phyloP scores from a whole-genome alignment of 225 moss, liverwort and hornwort species.

The Pseudoscleropodium purum region DNA sequence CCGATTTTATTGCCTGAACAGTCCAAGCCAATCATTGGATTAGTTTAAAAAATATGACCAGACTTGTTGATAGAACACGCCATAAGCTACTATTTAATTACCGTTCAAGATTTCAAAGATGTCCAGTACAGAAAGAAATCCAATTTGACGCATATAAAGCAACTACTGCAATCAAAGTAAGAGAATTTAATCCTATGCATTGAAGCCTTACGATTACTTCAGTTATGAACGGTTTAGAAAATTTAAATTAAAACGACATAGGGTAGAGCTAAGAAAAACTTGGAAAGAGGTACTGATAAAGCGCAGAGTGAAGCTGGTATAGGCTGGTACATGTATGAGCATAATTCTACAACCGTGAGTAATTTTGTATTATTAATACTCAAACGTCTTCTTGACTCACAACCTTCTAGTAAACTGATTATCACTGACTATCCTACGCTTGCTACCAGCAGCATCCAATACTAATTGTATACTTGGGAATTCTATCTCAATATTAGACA shows the following conservation, averaged over 20 bases:
- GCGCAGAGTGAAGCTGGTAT: background rate
- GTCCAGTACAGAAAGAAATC: background rate
- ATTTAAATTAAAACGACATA: background rate
- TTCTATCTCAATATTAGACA: background rate
- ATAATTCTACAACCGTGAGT: background rate
- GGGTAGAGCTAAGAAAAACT: background rate
- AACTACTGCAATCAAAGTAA: background rate
- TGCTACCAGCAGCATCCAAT: background rate
- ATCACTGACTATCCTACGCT: background rate
- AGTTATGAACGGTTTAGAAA: background rate
- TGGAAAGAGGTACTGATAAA: background rate
- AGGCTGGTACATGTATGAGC: background rate
- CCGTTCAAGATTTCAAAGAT: background rate
- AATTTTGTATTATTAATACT: background rate
- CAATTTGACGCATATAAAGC: background rate
- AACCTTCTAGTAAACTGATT: background rate
- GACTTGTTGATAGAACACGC: background rate
- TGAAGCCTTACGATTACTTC: background rate
- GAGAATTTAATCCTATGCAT: background rate
- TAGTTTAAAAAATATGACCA: background rate
- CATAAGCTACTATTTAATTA: background rate
- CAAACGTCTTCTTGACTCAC: background rate
- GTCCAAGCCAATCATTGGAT: background rate
- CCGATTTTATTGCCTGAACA: constrained; percentile 87
- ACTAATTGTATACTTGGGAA: background rate